phyloP scores from a whole-genome alignment of 345 rosid genomes.

The Psidium guajava region DNA sequence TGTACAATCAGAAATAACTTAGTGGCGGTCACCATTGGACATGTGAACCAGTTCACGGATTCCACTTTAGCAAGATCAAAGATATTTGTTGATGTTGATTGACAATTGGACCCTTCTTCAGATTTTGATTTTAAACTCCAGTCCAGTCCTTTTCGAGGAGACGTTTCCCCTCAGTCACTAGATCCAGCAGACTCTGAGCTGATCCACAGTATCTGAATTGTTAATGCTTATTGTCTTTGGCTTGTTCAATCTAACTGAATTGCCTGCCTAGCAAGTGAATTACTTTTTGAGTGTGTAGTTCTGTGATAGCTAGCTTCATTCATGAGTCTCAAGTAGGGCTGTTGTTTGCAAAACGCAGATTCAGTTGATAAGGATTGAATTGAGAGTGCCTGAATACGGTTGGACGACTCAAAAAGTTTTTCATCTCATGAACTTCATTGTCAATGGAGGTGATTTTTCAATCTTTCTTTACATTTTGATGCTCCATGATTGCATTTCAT shows the following conservation, averaged over 20 bases:
- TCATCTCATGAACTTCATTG: conserved; percentile 95
- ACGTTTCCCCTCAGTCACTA: background rate
- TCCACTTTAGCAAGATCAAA: background rate
- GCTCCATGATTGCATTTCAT: background rate
- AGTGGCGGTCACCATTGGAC: background rate
- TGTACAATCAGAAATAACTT: background rate
- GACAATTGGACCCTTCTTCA: background rate
- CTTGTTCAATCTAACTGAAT: background rate
- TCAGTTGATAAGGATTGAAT: conserved; percentile 77
- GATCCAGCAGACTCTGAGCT: background rate
- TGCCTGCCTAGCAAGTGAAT: background rate
- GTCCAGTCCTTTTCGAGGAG: background rate
- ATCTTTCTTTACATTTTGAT: background rate
- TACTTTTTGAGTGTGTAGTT: background rate
- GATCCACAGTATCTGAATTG: background rate
- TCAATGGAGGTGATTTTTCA: conserved; percentile 73
- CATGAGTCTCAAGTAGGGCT: background rate
- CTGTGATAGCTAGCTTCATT: background rate
- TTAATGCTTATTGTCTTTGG: background rate
- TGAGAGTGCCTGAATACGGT: conserved; percentile 97
- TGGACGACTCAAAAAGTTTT: conserved; percentile 99
- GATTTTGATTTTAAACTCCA: background rate
- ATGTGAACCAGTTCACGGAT: background rate
- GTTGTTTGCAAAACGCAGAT: conserved; percentile 31
- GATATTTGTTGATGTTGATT: background rate